Base-by-base conservation (phyloP, 2,329 filamentous ascomycete genomes). In the Cephalotrichum gorgonifer region DNA sequence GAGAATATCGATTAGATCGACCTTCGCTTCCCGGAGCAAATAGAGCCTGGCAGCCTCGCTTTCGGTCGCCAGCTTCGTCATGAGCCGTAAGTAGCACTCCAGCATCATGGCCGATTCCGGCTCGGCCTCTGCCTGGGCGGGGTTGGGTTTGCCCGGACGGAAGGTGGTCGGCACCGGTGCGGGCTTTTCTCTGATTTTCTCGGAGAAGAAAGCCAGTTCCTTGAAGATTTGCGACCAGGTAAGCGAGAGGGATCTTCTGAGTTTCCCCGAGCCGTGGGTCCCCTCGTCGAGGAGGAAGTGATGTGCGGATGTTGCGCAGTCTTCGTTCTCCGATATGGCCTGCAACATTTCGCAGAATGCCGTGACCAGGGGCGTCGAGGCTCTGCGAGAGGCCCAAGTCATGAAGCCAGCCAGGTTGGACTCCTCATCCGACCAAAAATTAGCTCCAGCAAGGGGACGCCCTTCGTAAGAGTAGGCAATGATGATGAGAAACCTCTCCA, bases 331-430 rank as follows among this genome's bases (percentile, higher is more conserved):
- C 0, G 93, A 88, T 44, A 98, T 83, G 1, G 90, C 85, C 59
- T 89, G 86, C 15, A 98, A 73, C 82, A 98, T 91, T 62, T 97
- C 91, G 64, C 93, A 98, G 58, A 97, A 98, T 12, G 91, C 90
- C 53, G 88, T 93, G 51, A 95, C 90, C 23, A 95, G 77, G n/a
- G 93, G 93, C 1, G 94, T 96, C 1, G 94, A 95, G 52, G 95
- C 89, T 57, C 93, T 78, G 56, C 88, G 85, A 3, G 93, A 95
- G n/a, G 90, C 87, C 93, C 93, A 98, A 54, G 95, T 87, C 62
- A 98, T 76, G 62, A 98, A 98, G 0, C 93, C 93, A 54, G 90
- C 87, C 28, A 98, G 72, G 56, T 96, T 95, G 60, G 89, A 89
- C 58, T 98, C 93, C 2, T 86, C 82, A 60, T 96, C 90, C 28